phyloP scores from a whole-genome alignment of 1,284 basidiomycete species.

The Vanrija sp. region DNA sequence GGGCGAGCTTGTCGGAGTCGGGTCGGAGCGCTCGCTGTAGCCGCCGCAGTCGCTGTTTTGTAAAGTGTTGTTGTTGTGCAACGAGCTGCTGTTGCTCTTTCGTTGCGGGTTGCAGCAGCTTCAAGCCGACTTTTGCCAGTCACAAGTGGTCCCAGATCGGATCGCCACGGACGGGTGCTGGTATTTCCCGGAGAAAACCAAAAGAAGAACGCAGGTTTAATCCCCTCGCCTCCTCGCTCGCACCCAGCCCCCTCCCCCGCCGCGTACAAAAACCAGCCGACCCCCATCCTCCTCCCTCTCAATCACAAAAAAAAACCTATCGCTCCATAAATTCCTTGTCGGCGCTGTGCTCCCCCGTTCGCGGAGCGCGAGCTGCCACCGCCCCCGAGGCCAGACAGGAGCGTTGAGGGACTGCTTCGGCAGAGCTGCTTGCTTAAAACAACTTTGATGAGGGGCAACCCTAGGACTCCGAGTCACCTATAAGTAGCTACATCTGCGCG shows the following conservation, averaged over 20 bases:
- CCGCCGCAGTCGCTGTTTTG: neutral
- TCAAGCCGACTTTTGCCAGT: neutral
- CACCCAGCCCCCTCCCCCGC: neutral
- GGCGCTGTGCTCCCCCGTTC: constrained; percentile 20
- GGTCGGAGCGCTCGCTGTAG: neutral
- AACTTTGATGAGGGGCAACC: constrained; percentile 35
- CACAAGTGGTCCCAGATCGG: neutral
- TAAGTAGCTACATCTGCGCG: constrained; percentile 33
- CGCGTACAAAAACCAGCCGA: neutral
- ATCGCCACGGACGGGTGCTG: neutral
- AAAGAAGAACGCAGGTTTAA: constrained; percentile 3
- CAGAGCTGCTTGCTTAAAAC: constrained; percentile 35
- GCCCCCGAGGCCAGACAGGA: constrained; percentile 38
- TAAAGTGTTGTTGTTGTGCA: neutral
- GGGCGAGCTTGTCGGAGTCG: too few relatives aligned
- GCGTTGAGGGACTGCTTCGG: constrained; percentile 22
- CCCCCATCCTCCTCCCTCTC: constrained; percentile 7
- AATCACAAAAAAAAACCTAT: constrained; percentile 16
- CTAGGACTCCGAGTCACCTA: constrained; percentile 44
- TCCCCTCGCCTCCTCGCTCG: neutral
- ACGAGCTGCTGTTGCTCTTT: neutral
- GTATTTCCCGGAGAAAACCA: constrained; percentile 10
- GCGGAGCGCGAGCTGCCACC: constrained; percentile 14
- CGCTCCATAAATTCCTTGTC: constrained; percentile 30
- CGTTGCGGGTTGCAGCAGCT: neutral